Evolutionary conservation across 1,284 basidiomycete species (phyloP).

Genomic region (Microbotryum saponariae): DNA sequence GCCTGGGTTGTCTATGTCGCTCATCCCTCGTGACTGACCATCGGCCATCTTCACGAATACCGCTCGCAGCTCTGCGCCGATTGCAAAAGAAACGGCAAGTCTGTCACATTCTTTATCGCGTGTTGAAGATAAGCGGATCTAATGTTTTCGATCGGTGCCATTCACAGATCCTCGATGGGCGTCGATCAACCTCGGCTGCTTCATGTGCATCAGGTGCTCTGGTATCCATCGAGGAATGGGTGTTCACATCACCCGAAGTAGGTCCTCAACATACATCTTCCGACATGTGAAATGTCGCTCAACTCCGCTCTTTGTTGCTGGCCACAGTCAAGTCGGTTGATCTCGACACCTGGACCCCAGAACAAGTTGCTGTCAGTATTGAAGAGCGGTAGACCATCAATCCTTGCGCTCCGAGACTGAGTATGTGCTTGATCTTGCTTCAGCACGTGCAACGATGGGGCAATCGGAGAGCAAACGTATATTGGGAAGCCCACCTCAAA

Average conservation of each 20-base stretch:
- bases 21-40: background rate
- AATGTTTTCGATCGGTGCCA: background rate
- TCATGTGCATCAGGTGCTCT: constrained; percentile 85
- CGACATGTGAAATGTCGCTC: constrained; percentile 21
- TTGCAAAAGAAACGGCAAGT: constrained; percentile 80
- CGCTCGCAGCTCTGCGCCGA: constrained; percentile 51
- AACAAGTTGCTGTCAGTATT: constrained; percentile 80
- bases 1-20: background rate
- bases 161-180: constrained; percentile 88
- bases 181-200: constrained; percentile 82
- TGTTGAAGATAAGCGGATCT: constrained; percentile 10
- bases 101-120: constrained; percentile 2
- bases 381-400: constrained; percentile 9
- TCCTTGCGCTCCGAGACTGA: constrained; percentile 1
- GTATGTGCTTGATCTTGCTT: background rate
- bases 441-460: constrained; percentile 90
- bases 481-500: constrained; percentile 96
- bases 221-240: constrained; percentile 97
- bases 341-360: constrained; percentile 93
- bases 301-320: background rate
- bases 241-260: constrained; percentile 80
- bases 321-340: constrained; percentile 83
- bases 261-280: constrained; percentile 14
- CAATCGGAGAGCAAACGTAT: constrained; percentile 80
- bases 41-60: background rate